Evolutionary conservation across 768 basidiomycete genomes (phyloP).

Genomic region (Pleurotus ostreatus): DNA sequence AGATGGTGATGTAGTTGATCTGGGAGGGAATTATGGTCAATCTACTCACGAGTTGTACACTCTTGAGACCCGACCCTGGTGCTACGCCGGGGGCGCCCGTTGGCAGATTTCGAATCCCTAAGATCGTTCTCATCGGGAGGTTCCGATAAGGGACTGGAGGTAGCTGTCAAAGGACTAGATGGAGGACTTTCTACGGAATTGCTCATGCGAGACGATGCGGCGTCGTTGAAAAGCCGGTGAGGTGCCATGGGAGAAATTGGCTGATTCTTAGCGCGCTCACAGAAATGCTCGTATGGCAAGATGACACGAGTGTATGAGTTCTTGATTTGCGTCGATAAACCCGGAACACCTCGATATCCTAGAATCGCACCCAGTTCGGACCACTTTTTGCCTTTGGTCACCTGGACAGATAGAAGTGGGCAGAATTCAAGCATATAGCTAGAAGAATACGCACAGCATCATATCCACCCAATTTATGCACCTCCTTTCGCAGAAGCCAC

Average conservation of each 20-base stretch:
- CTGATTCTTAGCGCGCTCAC: constrained; percentile 67
- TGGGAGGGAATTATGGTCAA: constrained; percentile 2
- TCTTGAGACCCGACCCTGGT: constrained; percentile 51
- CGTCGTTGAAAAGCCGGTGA: constrained; percentile 26
- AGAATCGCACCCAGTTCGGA: constrained; percentile 76
- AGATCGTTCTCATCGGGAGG: constrained; percentile 73
- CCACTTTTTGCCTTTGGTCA: constrained; percentile 85
- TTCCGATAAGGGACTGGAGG: constrained; percentile 77
- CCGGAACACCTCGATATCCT: constrained; percentile 79
- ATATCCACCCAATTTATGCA: constrained; percentile 84
- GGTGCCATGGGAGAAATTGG: constrained; percentile 43
- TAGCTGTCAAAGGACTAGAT: constrained; percentile 71
- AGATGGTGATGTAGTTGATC: constrained; percentile 10
- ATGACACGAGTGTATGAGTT: constrained; percentile 89
- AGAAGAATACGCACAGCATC: constrained; percentile 57
- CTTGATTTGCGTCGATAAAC: constrained; percentile 84
- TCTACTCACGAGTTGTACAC: constrained; percentile 33
- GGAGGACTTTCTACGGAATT: constrained; percentile 51
- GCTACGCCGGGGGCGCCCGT: constrained; percentile 50
- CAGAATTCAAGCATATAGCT: constrained; percentile 12
- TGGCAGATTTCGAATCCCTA: constrained; percentile 37
- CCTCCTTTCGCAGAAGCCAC: constrained; percentile 91
- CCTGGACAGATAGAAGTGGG: constrained; percentile 43
- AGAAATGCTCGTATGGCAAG: constrained; percentile 93
- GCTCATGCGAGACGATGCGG: constrained; percentile 38